Conservation (phyloP, 768 basidiomycete species). For the Lyophyllum semitale region DNA sequence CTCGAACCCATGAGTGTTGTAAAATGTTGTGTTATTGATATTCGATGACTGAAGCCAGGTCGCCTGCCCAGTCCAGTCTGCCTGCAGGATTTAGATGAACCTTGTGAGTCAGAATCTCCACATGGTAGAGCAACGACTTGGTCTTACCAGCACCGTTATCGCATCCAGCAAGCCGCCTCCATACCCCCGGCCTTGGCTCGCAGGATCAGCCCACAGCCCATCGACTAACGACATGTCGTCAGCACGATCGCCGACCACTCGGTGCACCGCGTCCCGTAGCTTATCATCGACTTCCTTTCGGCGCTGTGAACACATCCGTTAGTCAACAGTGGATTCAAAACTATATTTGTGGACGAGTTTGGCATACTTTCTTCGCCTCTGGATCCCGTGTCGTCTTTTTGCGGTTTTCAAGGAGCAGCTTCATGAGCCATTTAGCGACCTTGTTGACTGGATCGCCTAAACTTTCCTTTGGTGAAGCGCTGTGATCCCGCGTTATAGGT, state of each 20-base stretch:
- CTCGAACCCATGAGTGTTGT: slow-evolving; percentile 24
- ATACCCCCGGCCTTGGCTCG: slow-evolving; percentile 28
- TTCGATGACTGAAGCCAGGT: slow-evolving; percentile 32
- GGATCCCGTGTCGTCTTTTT: neutral
- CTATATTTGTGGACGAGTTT: neutral
- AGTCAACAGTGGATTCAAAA: neutral
- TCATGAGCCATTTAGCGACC: neutral
- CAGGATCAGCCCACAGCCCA: slow-evolving; percentile 28
- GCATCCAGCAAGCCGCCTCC: slow-evolving; percentile 30
- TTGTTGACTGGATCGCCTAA: neutral
- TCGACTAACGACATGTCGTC: slow-evolving; percentile 32
- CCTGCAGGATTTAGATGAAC: slow-evolving; percentile 16
- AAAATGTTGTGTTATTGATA: slow-evolving; percentile 22
- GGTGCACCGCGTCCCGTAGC: slow-evolving; percentile 19
- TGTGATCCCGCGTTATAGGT: neutral
- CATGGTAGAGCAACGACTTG: neutral
- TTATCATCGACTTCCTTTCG: slow-evolving; percentile 20
- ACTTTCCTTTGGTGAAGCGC: neutral
- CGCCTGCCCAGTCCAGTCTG: slow-evolving; percentile 25
- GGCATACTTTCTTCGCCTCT: neutral
- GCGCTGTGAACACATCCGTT: slow-evolving; percentile 18
- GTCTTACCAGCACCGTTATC: slow-evolving; percentile 22
- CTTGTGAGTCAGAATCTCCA: neutral
- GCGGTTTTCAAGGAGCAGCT: neutral
- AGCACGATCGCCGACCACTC: slow-evolving; percentile 22